A percentile compares a stretch with the other conserved stretches of the same genome.
Conservation (phyloP, 2,329 filamentous ascomycete species). For the Myriosclerotinia scirpicola region DNA sequence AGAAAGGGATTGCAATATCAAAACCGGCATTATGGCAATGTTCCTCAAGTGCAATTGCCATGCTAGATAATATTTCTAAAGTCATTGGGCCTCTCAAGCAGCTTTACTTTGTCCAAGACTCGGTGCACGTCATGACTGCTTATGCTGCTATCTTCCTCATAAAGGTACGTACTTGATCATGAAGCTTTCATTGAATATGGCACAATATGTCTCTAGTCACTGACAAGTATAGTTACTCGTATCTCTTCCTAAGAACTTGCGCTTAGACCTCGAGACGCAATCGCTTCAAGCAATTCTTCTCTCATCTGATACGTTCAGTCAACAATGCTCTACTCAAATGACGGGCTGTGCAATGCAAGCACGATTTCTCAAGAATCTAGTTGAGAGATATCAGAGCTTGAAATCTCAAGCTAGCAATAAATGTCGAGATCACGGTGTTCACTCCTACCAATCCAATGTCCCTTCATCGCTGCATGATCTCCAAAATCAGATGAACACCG, state of each 20-base stretch:
- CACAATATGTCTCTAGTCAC: no score
- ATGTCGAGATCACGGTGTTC: not conserved
- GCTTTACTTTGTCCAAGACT: conserved; percentile 46
- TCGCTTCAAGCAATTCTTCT: conserved; percentile 26
- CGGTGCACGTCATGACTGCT: conserved; percentile 46
- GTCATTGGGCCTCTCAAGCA: conserved; percentile 36
- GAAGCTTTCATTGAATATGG: no score
- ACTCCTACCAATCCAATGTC: not conserved
- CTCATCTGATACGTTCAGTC: conserved; percentile 34
- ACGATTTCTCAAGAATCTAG: conserved; percentile 38
- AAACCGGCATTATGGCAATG: conserved; percentile 40
- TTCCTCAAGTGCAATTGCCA: conserved; percentile 54
- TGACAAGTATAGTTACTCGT: conserved; percentile 2
- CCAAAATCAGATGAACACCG: not conserved
- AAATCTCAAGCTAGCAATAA: conserved; percentile 13
- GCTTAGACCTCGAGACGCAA: conserved; percentile 27
- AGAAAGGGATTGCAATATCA: conserved; percentile 35
- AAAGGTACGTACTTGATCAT: conserved; percentile 35
- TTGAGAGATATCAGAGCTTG: conserved; percentile 28
- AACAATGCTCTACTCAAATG: conserved; percentile 37
- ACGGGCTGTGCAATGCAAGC: conserved; percentile 41
- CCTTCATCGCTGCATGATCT: not conserved
- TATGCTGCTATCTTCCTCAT: conserved; percentile 45
- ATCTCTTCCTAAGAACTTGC: conserved; percentile 10
- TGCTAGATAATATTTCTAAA: conserved; percentile 56